These are phyloP conservation scores for Hansenula lynferdii DNA, from an alignment of 1,139 yeast species.

Conservation along the genomic window DNA sequence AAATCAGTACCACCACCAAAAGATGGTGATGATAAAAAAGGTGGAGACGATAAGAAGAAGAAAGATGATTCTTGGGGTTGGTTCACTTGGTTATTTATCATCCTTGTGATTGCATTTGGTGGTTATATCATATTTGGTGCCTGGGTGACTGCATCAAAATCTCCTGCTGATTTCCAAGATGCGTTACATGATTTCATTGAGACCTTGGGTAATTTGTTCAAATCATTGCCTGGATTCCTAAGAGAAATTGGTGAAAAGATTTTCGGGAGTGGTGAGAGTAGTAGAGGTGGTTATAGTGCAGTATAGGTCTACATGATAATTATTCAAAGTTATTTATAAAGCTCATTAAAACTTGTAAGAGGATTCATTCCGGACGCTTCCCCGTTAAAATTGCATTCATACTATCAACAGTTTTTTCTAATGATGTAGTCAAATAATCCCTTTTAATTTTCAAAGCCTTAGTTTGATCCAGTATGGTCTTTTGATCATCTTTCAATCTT, in stretches of 20 bases:
- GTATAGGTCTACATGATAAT: too few species aligned
- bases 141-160: constrained; percentile 52
- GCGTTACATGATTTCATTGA: constrained; percentile 73
- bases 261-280: constrained; percentile 56
- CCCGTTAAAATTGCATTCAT: constrained; percentile 45
- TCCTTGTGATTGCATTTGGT: constrained; percentile 62
- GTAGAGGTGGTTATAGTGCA: constrained; percentile 89
- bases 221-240: constrained; percentile 66
- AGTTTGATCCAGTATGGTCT: constrained; percentile 51
- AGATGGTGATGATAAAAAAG: constrained; percentile 20
- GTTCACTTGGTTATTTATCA: constrained; percentile 71
- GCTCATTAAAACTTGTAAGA: too few species aligned
- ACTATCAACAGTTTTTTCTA: constrained; percentile 65
- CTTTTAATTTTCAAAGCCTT: constrained; percentile 63
- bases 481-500: constrained; percentile 47
- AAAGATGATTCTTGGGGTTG: constrained; percentile 61
- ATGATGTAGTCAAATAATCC: constrained; percentile 68
- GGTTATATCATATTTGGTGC: constrained; percentile 76
- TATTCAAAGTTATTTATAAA: too few species aligned
- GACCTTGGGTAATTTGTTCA: too few species aligned
- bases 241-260: constrained; percentile 67
- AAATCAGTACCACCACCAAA: constrained; percentile 20
- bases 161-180: constrained; percentile 40
- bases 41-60: constrained; percentile 21
- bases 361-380: constrained; percentile 14